Percentiles rank a stretch among this genome's conserved stretches.
These are phyloP conservation scores for Calonectria hongkongensis DNA, from an alignment of 2,329 filamentous ascomycete genomes.

Conservation along the genomic window DNA sequence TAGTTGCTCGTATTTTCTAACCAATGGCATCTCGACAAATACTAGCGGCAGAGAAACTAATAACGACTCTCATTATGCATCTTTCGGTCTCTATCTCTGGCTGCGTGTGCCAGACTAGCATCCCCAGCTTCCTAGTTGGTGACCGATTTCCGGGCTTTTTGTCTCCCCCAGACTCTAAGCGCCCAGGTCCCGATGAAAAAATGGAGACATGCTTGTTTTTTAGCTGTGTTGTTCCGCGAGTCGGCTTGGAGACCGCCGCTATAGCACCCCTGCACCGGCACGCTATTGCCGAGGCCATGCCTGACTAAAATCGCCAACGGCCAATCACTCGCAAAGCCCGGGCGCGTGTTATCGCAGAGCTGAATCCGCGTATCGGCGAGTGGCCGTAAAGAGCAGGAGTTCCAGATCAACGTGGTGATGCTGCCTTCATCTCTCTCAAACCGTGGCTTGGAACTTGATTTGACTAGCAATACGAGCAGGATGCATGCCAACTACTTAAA, in stretches of 20 bases:
- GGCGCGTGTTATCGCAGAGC: conserved; percentile 3
- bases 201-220: conserved; percentile 29
- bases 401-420: neutral
- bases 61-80: neutral
- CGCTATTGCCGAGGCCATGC: neutral
- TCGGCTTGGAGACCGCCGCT: neutral
- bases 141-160: neutral
- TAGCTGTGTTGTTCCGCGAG: conserved; percentile 14
- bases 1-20: no score
- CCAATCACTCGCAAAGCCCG: neutral
- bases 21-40: neutral
- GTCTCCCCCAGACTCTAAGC: neutral
- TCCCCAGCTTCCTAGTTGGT: conserved; percentile 19
- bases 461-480: neutral
- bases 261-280: conserved; percentile 4
- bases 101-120: neutral
- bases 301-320: neutral
- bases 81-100: neutral
- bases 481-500: conserved; percentile 2
- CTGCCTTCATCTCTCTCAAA: neutral
- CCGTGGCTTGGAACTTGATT: neutral
- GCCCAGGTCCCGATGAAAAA: neutral
- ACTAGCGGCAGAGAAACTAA: neutral
- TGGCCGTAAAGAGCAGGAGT: conserved; percentile 22
- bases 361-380: conserved; percentile 24